Base-by-base conservation (phyloP, 768 basidiomycete genomes). In the Lentinula guzmanii region DNA sequence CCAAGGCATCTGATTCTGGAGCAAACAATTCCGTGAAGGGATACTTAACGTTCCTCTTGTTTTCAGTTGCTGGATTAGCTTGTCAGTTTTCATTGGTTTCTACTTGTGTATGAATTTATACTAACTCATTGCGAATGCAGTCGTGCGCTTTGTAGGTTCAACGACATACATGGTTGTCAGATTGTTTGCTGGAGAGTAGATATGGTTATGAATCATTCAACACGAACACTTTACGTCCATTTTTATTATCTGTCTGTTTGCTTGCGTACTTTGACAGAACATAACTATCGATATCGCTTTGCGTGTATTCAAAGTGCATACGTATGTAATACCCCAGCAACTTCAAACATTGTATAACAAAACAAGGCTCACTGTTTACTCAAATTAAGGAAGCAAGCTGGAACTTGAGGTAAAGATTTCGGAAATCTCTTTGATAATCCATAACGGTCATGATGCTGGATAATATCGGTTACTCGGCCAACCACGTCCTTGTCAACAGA, bases 11-110 rank as follows among this genome's bases (percentile, higher is more conserved):
- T 34, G 75, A 71, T 51, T 70, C 70, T 6, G 75, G 80, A 18
- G 82, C 83, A 2, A 76, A 76, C 31, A 71, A 71, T 1, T 79
- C 85, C 33, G 90, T 94, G 3, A 86, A 85, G 60, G 92, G 91
- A 1, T 96, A 96, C 70, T 90, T 96, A 88, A 83, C 87, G 15
- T 93, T 95, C 70, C 77, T 97, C 62, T 72, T 98, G 60, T 95
- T 87, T 74, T 92, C 91, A 1, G 93, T 96, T 50, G 91, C 90
- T 5, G 86, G 91, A 11, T 83, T 97, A 43, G 93, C 94, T 11
- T 79, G 94, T 96, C 68, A 74, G 93, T 82, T 67, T 15, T 18
- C 31, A 43, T 50, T 52, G 43, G n/a, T n/a, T 42, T 1, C 33
- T n/a, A 5, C 34, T 43, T 50, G 33, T 28, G 35, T 39, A 33